Evolutionary conservation across 1,284 basidiomycete genomes (phyloP), one percentile per base, ranked within the genome.

Genomic region (Cutaneotrichosporon mucoides): DNA sequence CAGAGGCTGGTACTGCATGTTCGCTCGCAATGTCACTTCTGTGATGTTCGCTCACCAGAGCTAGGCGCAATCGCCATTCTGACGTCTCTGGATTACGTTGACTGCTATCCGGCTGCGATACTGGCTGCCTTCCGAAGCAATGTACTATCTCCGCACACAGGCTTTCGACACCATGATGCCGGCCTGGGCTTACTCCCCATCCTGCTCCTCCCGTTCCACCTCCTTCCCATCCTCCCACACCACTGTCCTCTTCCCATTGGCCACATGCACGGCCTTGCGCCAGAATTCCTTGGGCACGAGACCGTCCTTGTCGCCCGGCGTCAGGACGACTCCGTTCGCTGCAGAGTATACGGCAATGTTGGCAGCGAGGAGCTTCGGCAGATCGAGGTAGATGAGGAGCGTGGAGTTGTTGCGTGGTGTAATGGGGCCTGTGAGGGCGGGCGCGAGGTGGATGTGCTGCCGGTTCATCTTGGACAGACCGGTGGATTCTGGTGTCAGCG

Each of bases 381-480:
- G 62, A 43, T 73, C 72, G 34, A 79, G 73, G 67, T 76, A 76
- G 56, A 79, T 73, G 64, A 73, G 72, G 5, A 78, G 62, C 0
- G 70, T 70, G 1, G 78, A 76, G 24, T 62, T 69, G 24, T 68
- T 64, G 4, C 78, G 68, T 2, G 77, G 77, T 0, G 68, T 53
- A 44, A 62, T 65, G 4, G 55, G 59, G 41, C 59, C 63, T 11
- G 56, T 55, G 24, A 76, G 65, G 0, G 75, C 69, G 2, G 72
- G 74, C 6, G 78, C 76, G 13, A 79, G 68, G 60, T 79, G 78
- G 44, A 79, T 70, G 60, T 79, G 78, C 64, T 78, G 77, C 12
- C 78, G 55, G 24, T 67, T 57, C 73, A 79, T 78, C 13, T 63
- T 65, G 6, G 71, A 72, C 6, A 79, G 62, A 4, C 78, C 78